Evolutionary conservation across 208 protist species (phyloP).

Genomic region (Leishmania major): DNA sequence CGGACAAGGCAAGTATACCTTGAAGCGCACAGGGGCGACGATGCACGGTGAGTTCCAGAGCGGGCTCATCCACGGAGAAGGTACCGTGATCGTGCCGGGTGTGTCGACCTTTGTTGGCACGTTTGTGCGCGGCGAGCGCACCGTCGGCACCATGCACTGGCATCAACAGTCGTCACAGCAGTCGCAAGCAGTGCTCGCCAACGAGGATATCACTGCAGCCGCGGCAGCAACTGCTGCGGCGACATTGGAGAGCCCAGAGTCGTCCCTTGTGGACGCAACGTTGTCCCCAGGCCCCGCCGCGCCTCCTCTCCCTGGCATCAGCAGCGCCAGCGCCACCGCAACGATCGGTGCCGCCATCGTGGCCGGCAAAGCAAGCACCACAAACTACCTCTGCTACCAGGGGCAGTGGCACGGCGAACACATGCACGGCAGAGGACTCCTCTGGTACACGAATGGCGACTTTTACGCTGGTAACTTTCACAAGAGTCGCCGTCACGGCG

Average conservation of each 20-base stretch:
- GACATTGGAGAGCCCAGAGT: not conserved
- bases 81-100: constrained; percentile 63
- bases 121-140: constrained; percentile 79
- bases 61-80: constrained; percentile 86
- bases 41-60: constrained; percentile 80
- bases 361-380: not conserved
- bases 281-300: not conserved
- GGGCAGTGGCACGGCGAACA: constrained; percentile 86
- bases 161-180: constrained; percentile 16
- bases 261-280: not conserved
- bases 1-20: constrained; percentile 80
- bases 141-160: constrained; percentile 82
- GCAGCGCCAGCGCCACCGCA: not conserved
- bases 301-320: not conserved
- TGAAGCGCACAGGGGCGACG: constrained; percentile 73
- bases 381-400: constrained; percentile 70
- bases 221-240: not conserved
- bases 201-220: not conserved
- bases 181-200: not conserved
- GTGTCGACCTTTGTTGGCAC: constrained; percentile 78
- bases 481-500: constrained; percentile 62
- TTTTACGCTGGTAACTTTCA: constrained; percentile 80
- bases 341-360: not conserved
- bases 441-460: constrained; percentile 85
- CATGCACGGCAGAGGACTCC: constrained; percentile 77